These are phyloP conservation scores for Penicillium sp. DNA, from an alignment of 2,329 filamentous ascomycete genomes.

Conservation along the genomic window DNA sequence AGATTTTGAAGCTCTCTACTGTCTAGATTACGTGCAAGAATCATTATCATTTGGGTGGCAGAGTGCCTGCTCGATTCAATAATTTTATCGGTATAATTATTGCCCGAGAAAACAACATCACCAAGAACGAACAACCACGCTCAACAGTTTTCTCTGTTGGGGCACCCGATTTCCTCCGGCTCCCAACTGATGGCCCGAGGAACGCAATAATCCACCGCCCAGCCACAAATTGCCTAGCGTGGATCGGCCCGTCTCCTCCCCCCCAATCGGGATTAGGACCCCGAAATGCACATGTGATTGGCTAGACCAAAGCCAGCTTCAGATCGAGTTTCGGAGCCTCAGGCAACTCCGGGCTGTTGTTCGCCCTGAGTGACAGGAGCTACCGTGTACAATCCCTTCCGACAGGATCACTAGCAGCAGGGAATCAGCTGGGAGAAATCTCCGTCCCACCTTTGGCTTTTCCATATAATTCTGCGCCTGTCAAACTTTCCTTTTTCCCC, in stretches of 20 bases:
- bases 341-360: constrained; percentile 7
- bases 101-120: neutral
- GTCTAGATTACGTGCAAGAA: too few relatives aligned
- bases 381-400: constrained; percentile 18
- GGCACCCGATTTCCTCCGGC: constrained; percentile 28
- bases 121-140: neutral
- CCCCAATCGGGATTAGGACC: constrained; percentile 8
- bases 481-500: constrained; percentile 9
- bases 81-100: neutral
- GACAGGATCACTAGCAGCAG: neutral
- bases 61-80: too few relatives aligned
- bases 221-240: constrained; percentile 16
- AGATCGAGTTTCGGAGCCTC: constrained; percentile 9
- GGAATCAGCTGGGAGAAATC: constrained; percentile 13
- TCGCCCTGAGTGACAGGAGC: constrained; percentile 16
- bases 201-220: constrained; percentile 13
- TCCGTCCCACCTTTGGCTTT: constrained; percentile 18
- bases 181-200: constrained; percentile 27
- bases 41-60: too few relatives aligned
- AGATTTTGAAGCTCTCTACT: too few relatives aligned
- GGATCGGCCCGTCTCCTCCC: neutral
- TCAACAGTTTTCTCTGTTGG: constrained; percentile 26
- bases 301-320: neutral
- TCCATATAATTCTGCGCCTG: neutral
- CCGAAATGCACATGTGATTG: neutral